phyloP scores from a whole-genome alignment of 768 basidiomycete genomes.

The Postia placenta region DNA sequence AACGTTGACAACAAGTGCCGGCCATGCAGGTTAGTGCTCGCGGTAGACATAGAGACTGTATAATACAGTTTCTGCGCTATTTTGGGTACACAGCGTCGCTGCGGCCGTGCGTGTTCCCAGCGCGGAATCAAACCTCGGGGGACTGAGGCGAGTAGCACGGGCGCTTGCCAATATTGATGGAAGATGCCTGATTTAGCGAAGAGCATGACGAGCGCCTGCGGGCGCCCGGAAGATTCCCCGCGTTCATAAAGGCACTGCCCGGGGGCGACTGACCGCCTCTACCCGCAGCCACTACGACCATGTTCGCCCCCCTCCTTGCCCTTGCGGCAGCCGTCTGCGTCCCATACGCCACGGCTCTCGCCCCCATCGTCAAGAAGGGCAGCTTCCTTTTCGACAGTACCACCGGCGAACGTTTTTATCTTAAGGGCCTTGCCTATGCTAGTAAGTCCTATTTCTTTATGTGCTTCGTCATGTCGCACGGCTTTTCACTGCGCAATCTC shows the following conservation, averaged over 20 bases:
- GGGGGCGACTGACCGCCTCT: not conserved
- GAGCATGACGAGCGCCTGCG: not conserved
- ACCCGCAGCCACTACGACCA: not conserved
- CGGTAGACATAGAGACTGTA: not conserved
- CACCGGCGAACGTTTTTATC: constrained; percentile 2
- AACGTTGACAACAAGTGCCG: not conserved
- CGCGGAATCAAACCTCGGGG: not conserved
- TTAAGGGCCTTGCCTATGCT: constrained; percentile 4
- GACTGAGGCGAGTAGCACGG: not conserved
- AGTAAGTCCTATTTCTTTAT: not conserved
- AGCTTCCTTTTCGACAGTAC: constrained; percentile 1
- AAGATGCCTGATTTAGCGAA: not conserved
- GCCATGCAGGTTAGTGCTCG: not conserved
- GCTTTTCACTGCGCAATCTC: not conserved
- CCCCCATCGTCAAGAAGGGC: not conserved
- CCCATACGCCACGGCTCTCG: not conserved
- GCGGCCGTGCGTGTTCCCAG: not conserved
- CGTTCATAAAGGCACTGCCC: not conserved
- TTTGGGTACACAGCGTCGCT: not conserved
- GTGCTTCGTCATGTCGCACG: not conserved
- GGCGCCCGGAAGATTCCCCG: not conserved
- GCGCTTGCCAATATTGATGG: not conserved
- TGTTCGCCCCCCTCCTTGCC: not conserved
- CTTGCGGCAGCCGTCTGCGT: not conserved
- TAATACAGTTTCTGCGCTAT: not conserved